Evolutionary conservation across 148 eudicot species (phyloP), one percentile per base, ranked within the genome.

Genomic region (Silene uniflora): DNA sequence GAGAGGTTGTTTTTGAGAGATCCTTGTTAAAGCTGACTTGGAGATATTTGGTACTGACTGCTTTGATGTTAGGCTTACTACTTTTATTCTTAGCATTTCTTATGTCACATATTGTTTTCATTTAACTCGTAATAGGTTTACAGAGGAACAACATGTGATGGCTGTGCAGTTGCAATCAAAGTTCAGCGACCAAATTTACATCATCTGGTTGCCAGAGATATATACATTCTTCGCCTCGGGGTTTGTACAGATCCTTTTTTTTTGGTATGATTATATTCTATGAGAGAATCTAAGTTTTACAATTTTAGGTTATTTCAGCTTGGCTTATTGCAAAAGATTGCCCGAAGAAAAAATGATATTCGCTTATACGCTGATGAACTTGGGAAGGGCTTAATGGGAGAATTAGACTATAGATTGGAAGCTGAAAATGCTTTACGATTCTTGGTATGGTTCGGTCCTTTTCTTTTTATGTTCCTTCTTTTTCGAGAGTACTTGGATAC

Each of bases 331-430:
- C 90, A 85, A 80, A 91, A 87, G 87, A 81, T 96, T 70, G 86
- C 91, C 65, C 91, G 89, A 76, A 91, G 97, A 61, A 86, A 82
- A 86, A 91, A 79, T 77, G 99, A 96, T 82, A 89, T 86, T 75
- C 90, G 91, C 71, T 80, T 89, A 72, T 96, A 96, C 84, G 99
- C 97, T 63, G 99, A 96, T 78, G 99, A 96, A 81, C 97, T 96
- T 49, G 99, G 99, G 74, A 92, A 86, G 89, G 99, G 99, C 67
- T 83, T 96, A 49, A 85, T 91, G 46, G 99, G 98, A 73, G 99
- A 96, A 87, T 84, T 96, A 81, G 98, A 96, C 83, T 96, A 96
- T 87, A 86, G 85, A 79, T 77, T 89, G 78, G 99, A 96, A 85
- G 99, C 99, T 75, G 89, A 81, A 79, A 92, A 96, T 83, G 99